These are phyloP conservation scores for Macaranga tanarius DNA, from an alignment of 441 rosid genomes.

Conservation along the genomic window DNA sequence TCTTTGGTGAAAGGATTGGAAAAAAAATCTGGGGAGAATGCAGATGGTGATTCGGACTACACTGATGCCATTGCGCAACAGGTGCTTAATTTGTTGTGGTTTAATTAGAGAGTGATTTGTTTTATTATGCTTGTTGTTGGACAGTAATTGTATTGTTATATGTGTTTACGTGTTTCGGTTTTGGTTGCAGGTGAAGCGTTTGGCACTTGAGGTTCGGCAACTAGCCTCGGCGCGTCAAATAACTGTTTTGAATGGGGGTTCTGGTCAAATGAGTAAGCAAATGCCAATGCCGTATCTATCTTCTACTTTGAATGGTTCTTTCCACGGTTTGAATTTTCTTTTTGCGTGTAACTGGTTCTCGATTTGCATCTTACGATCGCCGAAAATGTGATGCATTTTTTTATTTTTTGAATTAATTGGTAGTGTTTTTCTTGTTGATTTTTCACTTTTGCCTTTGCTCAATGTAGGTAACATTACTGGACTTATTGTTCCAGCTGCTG, in stretches of 20 bases:
- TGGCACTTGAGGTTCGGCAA: slow-evolving; percentile 67
- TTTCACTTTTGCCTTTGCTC: slow-evolving; percentile 10
- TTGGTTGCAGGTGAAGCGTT: slow-evolving; percentile 51
- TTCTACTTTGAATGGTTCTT: background rate
- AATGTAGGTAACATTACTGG: slow-evolving; percentile 53
- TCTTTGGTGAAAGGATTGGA: slow-evolving; percentile 51
- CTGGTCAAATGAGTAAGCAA: slow-evolving; percentile 47
- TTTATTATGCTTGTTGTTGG: background rate
- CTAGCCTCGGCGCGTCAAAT: slow-evolving; percentile 63
- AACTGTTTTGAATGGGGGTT: slow-evolving; percentile 77
- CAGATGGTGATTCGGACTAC: slow-evolving; percentile 52
- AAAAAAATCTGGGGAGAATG: slow-evolving; percentile 51
- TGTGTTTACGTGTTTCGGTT: slow-evolving; percentile 3
- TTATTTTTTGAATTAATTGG: too few species aligned
- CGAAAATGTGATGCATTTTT: too few species aligned
- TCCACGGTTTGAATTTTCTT: background rate
- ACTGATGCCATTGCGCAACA: slow-evolving; percentile 56
- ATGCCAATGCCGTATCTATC: background rate
- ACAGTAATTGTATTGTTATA: background rate
- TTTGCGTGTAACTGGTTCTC: background rate
- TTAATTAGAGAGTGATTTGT: background rate
- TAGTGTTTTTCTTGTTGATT: background rate
- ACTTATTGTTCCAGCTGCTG: slow-evolving; percentile 72
- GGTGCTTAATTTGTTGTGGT: slow-evolving; percentile 29
- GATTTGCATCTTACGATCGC: too few species aligned